These are phyloP conservation scores for Schizopora paradoxa DNA, from an alignment of 1,284 basidiomycete genomes.

Conservation along the genomic window DNA sequence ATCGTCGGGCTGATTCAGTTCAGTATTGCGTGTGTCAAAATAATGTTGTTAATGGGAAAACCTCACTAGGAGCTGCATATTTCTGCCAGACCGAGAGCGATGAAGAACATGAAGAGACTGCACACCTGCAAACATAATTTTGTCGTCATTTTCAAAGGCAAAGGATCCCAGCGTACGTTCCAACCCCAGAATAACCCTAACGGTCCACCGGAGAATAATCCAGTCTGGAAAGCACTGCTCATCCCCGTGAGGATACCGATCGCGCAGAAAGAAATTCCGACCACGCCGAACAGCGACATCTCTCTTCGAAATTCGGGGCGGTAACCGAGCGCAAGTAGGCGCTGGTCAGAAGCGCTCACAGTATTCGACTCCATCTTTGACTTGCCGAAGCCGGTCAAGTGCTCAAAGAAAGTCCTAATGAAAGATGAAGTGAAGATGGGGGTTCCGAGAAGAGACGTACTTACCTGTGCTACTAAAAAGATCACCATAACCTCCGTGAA, in stretches of 20 bases:
- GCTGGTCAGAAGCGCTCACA: constrained; percentile 47
- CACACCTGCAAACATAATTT: constrained; percentile 40
- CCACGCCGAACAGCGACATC: constrained; percentile 54
- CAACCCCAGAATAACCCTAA: constrained; percentile 61
- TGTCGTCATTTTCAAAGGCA: background rate
- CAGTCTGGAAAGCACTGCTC: constrained; percentile 55
- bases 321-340: constrained; percentile 50
- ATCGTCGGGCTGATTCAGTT: constrained; percentile 40
- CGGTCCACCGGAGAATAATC: constrained; percentile 54
- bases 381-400: no score
- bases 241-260: constrained; percentile 58
- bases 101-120: constrained; percentile 55
- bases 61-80: constrained; percentile 56
- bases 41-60: background rate
- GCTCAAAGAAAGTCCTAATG: no score
- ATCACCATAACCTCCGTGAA: no score
- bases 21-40: background rate
- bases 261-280: constrained; percentile 58
- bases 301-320: constrained; percentile 49
- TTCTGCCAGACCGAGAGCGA: constrained; percentile 52
- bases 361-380: background rate
- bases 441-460: no score
- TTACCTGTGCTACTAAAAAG: no score
- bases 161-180: constrained; percentile 39
- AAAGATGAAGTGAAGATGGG: no score